Evolutionary conservation across 2,329 filamentous ascomycete genomes (phyloP), one percentile per base, ranked within the genome.

Genomic region (Cladosporium velox): DNA sequence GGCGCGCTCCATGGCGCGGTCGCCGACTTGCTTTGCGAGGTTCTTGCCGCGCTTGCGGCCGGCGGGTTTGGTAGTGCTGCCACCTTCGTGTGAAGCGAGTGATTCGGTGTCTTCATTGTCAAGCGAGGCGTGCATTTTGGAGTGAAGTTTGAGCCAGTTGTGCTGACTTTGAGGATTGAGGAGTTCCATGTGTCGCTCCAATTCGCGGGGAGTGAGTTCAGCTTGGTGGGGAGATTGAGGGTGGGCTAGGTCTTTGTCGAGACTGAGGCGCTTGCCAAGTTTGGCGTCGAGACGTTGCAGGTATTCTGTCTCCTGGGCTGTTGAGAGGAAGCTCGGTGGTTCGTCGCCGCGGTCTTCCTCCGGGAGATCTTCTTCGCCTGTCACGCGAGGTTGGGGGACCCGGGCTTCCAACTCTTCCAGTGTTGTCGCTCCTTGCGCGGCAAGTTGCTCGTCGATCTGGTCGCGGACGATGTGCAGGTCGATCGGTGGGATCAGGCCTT

Each of bases 121-220:
- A 8, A 60, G 71, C 24, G 68, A 66, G 18, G 67, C 68, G 18
- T 64, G 61, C 26, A 68, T 64, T 47, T 70, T 71, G 1, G 66
- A 67, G 64, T 77, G 74, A 30, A 71, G 70, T 64, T 72, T 73
- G 14, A 99, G 86, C 95, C 95, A 99, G 78, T 96, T 97, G 81
- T 96, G 96, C 3, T 97, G 93, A 67, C 91, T 96, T 51, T 92
- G 91, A 0, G 93, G 93, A 76, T 98, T 98, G 61, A 86, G 86
- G 28, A 92, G 78, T 65, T 88, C 84, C 52, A 83, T 77, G 62
- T 75, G 73, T 30, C 76, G 70, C 38, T 87, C 82, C 66, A 83
- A 79, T 62, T 80, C 76, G 72, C 83, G 81, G 51, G 83, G 77
- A 54, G 73, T 81, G 59, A 77, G 67, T 6, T 75, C 79, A 65